Conservation (phyloP, 2,329 filamentous ascomycete species). For the Lachnellula hyalina region DNA sequence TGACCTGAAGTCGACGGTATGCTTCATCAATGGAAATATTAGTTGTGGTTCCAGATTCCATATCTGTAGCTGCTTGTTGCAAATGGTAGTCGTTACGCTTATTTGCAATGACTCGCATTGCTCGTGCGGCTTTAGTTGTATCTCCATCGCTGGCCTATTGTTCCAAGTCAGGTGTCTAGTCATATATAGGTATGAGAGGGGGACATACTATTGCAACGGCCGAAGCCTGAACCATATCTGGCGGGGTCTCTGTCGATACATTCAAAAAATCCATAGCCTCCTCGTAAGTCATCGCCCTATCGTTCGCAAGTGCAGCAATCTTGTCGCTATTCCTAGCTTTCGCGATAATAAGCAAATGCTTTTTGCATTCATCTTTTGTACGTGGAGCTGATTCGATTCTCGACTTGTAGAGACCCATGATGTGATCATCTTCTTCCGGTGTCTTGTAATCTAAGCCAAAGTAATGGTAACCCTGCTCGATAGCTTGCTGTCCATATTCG, state of each 20-base stretch:
- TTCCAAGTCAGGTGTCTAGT: constrained; percentile 1
- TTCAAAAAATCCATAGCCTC: constrained; percentile 60
- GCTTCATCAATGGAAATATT: constrained; percentile 26
- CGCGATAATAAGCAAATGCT: constrained; percentile 55
- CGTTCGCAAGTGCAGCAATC: constrained; percentile 53
- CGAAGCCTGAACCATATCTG: constrained; percentile 30
- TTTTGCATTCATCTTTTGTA: constrained; percentile 51
- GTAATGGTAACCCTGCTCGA: constrained; percentile 52
- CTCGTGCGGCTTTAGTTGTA: constrained; percentile 26
- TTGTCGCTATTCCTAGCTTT: constrained; percentile 49
- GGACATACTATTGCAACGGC: constrained; percentile 29
- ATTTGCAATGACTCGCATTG: constrained; percentile 28
- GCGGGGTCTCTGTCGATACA: constrained; percentile 29
- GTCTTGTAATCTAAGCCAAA: constrained; percentile 49
- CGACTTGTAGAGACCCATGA: constrained; percentile 57
- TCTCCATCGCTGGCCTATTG: constrained; percentile 27
- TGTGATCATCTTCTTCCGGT: constrained; percentile 48
- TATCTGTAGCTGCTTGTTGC: constrained; percentile 22
- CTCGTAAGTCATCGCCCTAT: constrained; percentile 51
- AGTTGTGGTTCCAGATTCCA: constrained; percentile 24
- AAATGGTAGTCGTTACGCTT: constrained; percentile 24
- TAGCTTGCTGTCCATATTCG: constrained; percentile 49
- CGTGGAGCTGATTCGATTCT: constrained; percentile 49
- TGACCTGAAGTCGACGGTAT: constrained; percentile 30
- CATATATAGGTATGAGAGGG: not conserved